phyloP scores from a whole-genome alignment of 2,329 filamentous ascomycete species.

The Penicillium olsonii region DNA sequence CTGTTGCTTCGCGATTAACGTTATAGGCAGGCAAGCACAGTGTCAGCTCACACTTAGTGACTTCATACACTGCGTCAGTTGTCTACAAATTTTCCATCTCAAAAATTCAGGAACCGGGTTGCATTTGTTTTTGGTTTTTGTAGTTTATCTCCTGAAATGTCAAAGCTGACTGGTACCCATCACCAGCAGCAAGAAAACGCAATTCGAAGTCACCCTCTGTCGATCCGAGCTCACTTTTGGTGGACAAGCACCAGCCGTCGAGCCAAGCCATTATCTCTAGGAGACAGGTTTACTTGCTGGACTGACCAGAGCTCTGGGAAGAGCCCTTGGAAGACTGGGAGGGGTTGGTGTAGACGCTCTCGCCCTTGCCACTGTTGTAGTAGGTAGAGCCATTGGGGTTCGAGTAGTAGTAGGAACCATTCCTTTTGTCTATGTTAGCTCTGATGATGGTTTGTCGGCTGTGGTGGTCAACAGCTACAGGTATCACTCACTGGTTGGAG shows the following conservation, averaged over 20 bases:
- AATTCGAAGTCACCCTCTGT: no score
- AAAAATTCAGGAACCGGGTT: no score
- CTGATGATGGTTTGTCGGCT: neutral
- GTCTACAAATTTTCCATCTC: no score
- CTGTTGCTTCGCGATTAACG: no score
- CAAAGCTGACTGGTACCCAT: no score
- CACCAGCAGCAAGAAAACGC: no score
- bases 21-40: no score
- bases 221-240: neutral
- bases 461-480: no score
- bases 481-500: conserved; percentile 11
- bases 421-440: neutral
- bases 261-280: neutral
- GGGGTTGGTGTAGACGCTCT: conserved; percentile 1
- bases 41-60: no score
- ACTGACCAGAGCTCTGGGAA: neutral
- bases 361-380: conserved; percentile 11
- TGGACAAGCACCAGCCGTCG: neutral
- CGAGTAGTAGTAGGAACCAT: conserved; percentile 19
- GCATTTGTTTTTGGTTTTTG: no score
- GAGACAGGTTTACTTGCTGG: neutral
- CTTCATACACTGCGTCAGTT: no score
- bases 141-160: no score
- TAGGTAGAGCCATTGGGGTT: conserved; percentile 15
- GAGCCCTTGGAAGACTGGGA: neutral